phyloP scores from a whole-genome alignment of 208 protist species.

The Acanthamoeba comandoni region DNA sequence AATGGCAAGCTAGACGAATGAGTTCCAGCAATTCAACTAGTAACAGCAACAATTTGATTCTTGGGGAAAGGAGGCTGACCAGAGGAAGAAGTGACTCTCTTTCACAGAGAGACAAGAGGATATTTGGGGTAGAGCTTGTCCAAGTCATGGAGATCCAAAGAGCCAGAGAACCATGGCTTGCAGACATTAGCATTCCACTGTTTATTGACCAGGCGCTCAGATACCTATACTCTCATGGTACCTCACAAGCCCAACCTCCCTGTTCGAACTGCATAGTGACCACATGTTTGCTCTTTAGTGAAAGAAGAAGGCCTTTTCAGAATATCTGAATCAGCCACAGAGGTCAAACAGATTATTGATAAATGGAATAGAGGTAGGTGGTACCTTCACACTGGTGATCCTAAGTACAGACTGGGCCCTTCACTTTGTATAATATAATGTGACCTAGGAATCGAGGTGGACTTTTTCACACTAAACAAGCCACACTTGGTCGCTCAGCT shows the following conservation, averaged over 20 bases:
- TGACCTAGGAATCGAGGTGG: constrained; percentile 46
- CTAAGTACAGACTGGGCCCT: too few species aligned
- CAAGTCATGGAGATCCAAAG: constrained; percentile 43
- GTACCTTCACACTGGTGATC: too few species aligned
- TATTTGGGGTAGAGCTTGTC: constrained; percentile 52
- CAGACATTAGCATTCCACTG: constrained; percentile 34
- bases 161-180: constrained; percentile 31
- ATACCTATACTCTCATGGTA: constrained; percentile 71
- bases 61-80: neutral
- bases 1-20: too few species aligned
- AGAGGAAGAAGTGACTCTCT: constrained; percentile 12
- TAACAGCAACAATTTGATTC: too few species aligned
- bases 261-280: neutral
- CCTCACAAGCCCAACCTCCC: neutral
- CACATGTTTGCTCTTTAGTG: constrained; percentile 23
- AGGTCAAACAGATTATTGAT: constrained; percentile 60
- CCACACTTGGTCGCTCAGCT: constrained; percentile 64
- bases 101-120: constrained; percentile 23
- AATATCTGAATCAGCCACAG: constrained; percentile 33
- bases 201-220: constrained; percentile 62
- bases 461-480: constrained; percentile 66
- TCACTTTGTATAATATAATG: neutral
- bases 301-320: constrained; percentile 46
- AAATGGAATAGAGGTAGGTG: constrained; percentile 54
- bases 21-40: too few species aligned